Evolutionary conservation across 805 yeast genomes (phyloP).

Genomic region (Maudiozyma saulgeensis): DNA sequence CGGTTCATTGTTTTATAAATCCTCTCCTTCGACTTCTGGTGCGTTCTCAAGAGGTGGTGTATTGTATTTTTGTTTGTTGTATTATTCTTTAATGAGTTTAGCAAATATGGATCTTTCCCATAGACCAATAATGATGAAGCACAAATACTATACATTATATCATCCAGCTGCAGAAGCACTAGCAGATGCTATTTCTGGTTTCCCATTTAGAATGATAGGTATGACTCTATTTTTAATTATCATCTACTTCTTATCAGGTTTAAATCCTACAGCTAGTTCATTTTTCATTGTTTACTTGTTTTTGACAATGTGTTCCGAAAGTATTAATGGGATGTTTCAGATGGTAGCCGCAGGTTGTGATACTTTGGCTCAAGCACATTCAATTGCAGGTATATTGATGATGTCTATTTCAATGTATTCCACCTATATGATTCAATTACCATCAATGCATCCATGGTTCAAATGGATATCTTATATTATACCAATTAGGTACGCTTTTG

Average conservation of each 20-base stretch:
- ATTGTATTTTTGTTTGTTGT: conserved; percentile 49
- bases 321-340: conserved; percentile 37
- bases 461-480: conserved; percentile 49
- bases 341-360: conserved; percentile 43
- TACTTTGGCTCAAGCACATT: conserved; percentile 44
- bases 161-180: conserved; percentile 69
- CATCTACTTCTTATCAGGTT: conserved; percentile 48
- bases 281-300: conserved; percentile 46
- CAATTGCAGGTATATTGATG: conserved; percentile 44
- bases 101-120: conserved; percentile 43
- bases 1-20: conserved; percentile 53
- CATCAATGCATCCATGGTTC: conserved; percentile 57
- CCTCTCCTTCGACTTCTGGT: conserved; percentile 42
- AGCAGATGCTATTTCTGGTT: conserved; percentile 48
- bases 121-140: conserved; percentile 58
- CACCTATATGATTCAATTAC: conserved; percentile 51
- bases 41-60: conserved; percentile 61
- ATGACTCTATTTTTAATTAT: conserved; percentile 38
- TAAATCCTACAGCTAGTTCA: conserved; percentile 41
- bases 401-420: conserved; percentile 45
- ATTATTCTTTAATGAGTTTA: conserved; percentile 40
- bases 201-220: conserved; percentile 51
- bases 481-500: conserved; percentile 49
- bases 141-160: conserved; percentile 61
- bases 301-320: conserved; percentile 17